Base-by-base conservation (phyloP, 2,329 filamentous ascomycete species). In the Talaromyces piceae region DNA sequence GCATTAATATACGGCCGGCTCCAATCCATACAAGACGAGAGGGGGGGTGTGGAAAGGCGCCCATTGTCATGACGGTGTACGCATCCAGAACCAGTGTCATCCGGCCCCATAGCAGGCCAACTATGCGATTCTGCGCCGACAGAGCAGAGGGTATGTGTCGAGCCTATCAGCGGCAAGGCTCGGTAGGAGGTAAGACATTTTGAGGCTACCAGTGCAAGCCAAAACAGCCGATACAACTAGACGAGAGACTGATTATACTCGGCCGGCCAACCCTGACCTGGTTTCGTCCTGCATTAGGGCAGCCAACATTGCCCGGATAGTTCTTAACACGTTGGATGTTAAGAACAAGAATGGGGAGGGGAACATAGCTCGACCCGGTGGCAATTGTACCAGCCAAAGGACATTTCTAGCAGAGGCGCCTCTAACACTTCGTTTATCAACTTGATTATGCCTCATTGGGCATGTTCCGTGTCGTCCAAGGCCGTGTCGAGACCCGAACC, bases 141-240 rank as follows among this genome's bases (percentile, higher is more conserved):
- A 23, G 39, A 11, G 20, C 39, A n/a, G 13, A 5, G 18, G n/a
- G 18, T 13, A 25, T 23, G 20, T n/a, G 5, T 25, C 5, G 20
- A 16, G 12, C 39, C 39, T 41, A 43, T 43, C 39, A 43, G 39
- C 20, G 13, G 3, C 39, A 43, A 18, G 30, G 18, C 39, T 20
- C 37, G 39, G n/a, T 18, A 13, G 33, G 37, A 56, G 39, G 57
- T 60, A 58, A 60, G 57, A 59, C 58, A 60, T 54, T 51, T 49
- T 58, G 58, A 60, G 47, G 41, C 47, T 50, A 12, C 39, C 51
- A 25, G 16, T 13, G 39, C 4, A 43, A 16, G 11, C 39, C 20
- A 16, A 41, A 23, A 41, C 37, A 41, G 11, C 16, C 37, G 37
- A 25, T 23, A 13, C 39, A 25, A 16, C 12, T 16, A 16, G 30